Evolutionary conservation across 2,329 filamentous ascomycete species (phyloP).

Genomic region (Decorospora gaudefroyi): DNA sequence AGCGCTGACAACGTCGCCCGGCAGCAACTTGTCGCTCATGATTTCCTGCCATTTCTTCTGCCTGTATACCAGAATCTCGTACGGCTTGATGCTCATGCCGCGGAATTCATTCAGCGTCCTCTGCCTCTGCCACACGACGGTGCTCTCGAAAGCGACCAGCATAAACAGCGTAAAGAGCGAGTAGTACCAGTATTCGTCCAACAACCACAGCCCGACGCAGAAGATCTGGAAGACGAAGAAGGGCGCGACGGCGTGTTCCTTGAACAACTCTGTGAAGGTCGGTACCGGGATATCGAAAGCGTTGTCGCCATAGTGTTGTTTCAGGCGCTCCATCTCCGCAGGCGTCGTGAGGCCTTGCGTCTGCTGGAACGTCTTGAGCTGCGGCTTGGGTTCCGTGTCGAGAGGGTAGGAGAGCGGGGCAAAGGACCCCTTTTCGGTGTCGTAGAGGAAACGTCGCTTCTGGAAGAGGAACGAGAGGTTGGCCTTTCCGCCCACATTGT

Average conservation of each 20-base stretch:
- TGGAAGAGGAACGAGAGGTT: slow-evolving; percentile 93
- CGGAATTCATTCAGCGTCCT: slow-evolving; percentile 94
- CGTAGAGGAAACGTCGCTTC: slow-evolving; percentile 93
- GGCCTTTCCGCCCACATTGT: slow-evolving; percentile 74
- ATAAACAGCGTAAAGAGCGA: slow-evolving; percentile 98
- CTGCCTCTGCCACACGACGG: slow-evolving; percentile 98
- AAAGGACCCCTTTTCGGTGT: slow-evolving; percentile 73
- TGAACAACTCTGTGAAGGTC: slow-evolving; percentile 92
- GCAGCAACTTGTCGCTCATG: slow-evolving; percentile 87
- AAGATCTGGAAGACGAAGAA: slow-evolving; percentile 99
- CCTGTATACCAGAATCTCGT: slow-evolving; percentile 89
- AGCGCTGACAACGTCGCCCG: slow-evolving; percentile 90
- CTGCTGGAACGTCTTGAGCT: slow-evolving; percentile 75
- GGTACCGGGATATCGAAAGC: slow-evolving; percentile 98
- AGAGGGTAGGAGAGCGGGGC: slow-evolving; percentile 80
- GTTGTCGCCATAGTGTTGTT: slow-evolving; percentile 94
- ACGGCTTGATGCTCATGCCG: slow-evolving; percentile 99
- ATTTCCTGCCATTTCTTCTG: slow-evolving; percentile 86
- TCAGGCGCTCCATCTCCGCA: slow-evolving; percentile 76
- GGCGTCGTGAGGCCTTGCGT: slow-evolving; percentile 74
- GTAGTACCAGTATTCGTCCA: slow-evolving; percentile 99
- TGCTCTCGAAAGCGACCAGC: slow-evolving; percentile 96
- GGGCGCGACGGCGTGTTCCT: slow-evolving; percentile 96
- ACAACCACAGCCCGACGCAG: slow-evolving; percentile 96
- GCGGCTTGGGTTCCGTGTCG: slow-evolving; percentile 82